Evolutionary conservation across 108 stramenopile genomes (phyloP).

Genomic region (Pseudonitzschia multiseries): DNA sequence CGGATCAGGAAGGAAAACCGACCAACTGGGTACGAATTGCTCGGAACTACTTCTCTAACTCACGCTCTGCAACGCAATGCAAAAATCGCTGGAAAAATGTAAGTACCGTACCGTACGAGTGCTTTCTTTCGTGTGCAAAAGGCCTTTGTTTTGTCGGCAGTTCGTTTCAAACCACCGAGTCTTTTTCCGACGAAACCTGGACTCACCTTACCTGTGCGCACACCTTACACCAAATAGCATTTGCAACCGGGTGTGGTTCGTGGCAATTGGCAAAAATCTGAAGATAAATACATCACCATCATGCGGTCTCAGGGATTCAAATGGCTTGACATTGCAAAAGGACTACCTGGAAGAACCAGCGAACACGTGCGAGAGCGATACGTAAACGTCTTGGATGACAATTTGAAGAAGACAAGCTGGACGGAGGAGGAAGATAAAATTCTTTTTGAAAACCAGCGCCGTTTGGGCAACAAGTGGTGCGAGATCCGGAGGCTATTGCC

Average conservation of each 20-base stretch:
- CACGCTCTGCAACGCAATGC: slow-evolving; percentile 81
- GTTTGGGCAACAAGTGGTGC: slow-evolving; percentile 81
- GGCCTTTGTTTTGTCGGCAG: background rate
- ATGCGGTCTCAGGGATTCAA: slow-evolving; percentile 37
- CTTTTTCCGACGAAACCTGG: background rate
- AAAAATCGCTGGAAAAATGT: slow-evolving; percentile 90
- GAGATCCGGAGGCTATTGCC: slow-evolving; percentile 89
- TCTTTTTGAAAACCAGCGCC: slow-evolving; percentile 65
- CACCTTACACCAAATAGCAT: slow-evolving; percentile 13
- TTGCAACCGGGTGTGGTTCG: slow-evolving; percentile 87
- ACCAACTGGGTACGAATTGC: slow-evolving; percentile 39
- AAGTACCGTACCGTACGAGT: background rate
- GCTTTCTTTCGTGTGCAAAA: no score
- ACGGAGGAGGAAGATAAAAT: slow-evolving; percentile 78
- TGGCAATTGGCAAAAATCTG: slow-evolving; percentile 79
- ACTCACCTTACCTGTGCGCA: background rate
- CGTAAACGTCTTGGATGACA: slow-evolving; percentile 90
- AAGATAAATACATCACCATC: slow-evolving; percentile 73
- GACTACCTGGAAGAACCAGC: slow-evolving; percentile 88
- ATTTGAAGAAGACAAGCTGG: slow-evolving; percentile 81
- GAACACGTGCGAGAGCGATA: slow-evolving; percentile 96
- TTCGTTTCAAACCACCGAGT: background rate
- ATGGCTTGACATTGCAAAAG: slow-evolving; percentile 76
- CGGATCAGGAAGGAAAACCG: background rate
- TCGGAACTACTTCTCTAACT: slow-evolving; percentile 35